Evolutionary conservation across 768 basidiomycete genomes (phyloP).

Genomic region (Hemileccinum impolitum): DNA sequence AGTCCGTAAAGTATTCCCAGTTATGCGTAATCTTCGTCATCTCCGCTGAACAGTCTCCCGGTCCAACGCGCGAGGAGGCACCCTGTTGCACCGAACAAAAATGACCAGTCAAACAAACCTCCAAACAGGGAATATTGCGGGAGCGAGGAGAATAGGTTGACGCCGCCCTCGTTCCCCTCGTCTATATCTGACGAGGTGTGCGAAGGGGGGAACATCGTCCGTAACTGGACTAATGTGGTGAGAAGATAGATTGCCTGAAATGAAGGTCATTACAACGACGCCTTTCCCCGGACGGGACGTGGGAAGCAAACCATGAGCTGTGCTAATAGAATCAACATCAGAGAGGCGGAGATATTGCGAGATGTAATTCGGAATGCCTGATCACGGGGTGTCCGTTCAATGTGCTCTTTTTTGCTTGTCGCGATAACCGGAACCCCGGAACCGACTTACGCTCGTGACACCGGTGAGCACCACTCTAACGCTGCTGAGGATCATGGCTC

Average conservation of each 20-base stretch:
- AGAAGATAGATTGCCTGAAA: conserved; percentile 77
- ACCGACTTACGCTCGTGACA: conserved; percentile 51
- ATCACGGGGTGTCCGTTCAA: background rate
- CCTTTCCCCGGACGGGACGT: conserved; percentile 6
- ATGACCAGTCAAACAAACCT: conserved; percentile 69
- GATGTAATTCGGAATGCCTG: conserved; percentile 64
- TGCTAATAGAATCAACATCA: conserved; percentile 74
- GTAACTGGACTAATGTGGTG: conserved; percentile 78
- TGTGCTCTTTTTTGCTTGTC: background rate
- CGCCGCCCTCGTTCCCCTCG: conserved; percentile 7
- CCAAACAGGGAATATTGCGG: conserved; percentile 75
- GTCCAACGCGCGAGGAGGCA: conserved; percentile 55
- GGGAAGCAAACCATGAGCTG: conserved; percentile 68
- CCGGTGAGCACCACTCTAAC: conserved; percentile 67
- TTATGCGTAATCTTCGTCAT: conserved; percentile 14
- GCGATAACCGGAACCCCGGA: conserved; percentile 1
- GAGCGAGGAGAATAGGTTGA: conserved; percentile 67
- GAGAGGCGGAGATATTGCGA: conserved; percentile 65
- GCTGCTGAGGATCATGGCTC: conserved; percentile 71
- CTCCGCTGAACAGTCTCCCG: conserved; percentile 30
- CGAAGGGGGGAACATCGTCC: conserved; percentile 73
- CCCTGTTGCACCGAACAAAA: conserved; percentile 54
- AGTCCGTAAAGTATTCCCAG: background rate
- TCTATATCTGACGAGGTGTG: conserved; percentile 15
- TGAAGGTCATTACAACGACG: background rate